Conservation (phyloP, 129 eudicot species). For the Solidago caesia region DNA sequence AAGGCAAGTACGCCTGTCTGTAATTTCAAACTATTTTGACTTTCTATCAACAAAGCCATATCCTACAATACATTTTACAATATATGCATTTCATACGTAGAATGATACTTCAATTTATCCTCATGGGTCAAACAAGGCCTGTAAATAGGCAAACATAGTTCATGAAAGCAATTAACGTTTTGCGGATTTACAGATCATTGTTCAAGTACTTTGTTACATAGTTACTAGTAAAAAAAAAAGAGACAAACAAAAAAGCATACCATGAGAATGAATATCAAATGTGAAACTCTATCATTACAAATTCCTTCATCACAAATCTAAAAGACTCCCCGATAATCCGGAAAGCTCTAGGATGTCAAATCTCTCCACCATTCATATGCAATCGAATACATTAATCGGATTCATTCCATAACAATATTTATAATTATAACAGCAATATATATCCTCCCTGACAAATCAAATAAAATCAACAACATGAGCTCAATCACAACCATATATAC, state of each 20-base stretch:
- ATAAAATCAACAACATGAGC: not conserved
- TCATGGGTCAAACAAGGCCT: not conserved
- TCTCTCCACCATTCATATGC: conserved; percentile 25
- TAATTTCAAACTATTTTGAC: not conserved
- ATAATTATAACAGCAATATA: conserved; percentile 13
- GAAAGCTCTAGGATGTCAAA: not conserved
- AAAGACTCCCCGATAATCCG: conserved; percentile 15
- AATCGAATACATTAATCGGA: not conserved
- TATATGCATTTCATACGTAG: not conserved
- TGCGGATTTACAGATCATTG: not conserved
- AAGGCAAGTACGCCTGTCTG: not conserved
- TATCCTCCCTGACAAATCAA: not conserved
- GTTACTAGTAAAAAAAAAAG: conserved; percentile 3
- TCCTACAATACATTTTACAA: not conserved
- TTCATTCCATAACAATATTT: conserved; percentile 19
- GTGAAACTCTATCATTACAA: conserved; percentile 19
- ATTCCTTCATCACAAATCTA: conserved; percentile 22
- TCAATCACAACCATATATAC: conserved; percentile 4
- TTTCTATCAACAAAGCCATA: not conserved
- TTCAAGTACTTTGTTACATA: not conserved
- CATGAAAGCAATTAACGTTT: not conserved
- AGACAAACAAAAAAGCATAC: conserved; percentile 25
- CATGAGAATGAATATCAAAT: conserved; percentile 28
- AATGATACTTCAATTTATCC: not conserved
- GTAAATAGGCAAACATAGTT: not conserved